phyloP scores from a whole-genome alignment of 2,329 filamentous ascomycete species.

The Aspergillus viridinutans region DNA sequence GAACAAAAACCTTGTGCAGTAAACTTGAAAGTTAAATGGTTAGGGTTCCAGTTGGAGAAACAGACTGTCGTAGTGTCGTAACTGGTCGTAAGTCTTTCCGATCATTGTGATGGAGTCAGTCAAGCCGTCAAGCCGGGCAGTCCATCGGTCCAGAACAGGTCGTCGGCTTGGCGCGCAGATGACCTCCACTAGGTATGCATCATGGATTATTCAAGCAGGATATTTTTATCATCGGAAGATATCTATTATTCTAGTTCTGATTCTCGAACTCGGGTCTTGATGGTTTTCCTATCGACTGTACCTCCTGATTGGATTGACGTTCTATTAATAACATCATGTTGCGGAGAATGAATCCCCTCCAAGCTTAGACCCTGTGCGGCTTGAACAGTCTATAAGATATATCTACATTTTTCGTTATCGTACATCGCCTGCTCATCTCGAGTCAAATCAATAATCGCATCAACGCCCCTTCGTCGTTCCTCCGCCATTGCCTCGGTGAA shows the following conservation, averaged over 20 bases:
- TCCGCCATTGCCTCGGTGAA: neutral
- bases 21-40: neutral
- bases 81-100: neutral
- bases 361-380: neutral
- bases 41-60: neutral
- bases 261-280: neutral
- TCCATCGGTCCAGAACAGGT: neutral
- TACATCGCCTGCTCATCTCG: neutral
- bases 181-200: neutral
- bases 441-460: neutral
- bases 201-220: neutral
- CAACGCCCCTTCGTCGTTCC: neutral
- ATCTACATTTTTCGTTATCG: neutral
- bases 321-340: neutral
- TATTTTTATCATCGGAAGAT: neutral
- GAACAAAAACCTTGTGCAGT: neutral
- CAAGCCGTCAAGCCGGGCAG: neutral
- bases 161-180: neutral
- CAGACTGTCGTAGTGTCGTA: constrained; percentile 4
- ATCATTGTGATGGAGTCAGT: neutral
- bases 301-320: neutral
- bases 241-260: neutral
- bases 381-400: neutral
- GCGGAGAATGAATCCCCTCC: neutral
- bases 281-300: no score